Percentiles rank a stretch among this genome's conserved stretches.
These are phyloP conservation scores for Benincasa hispida DNA, from an alignment of 306 rosid genomes.

Conservation along the genomic window DNA sequence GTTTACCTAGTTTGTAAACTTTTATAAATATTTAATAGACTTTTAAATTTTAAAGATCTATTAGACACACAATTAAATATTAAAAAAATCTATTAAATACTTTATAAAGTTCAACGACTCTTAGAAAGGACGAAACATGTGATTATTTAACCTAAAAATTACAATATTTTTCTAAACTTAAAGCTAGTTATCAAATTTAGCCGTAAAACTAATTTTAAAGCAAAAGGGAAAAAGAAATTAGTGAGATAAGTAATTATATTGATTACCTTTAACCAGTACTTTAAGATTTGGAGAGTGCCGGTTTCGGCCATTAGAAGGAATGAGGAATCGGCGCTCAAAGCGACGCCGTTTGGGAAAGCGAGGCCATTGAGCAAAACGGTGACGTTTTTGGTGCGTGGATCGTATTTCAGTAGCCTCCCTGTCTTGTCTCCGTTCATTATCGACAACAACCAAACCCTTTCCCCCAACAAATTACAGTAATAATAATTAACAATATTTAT, in stretches of 20 bases:
- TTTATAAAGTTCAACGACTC: no score
- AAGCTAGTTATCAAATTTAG: no score
- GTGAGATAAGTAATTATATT: neutral
- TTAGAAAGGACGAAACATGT: no score
- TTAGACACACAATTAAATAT: no score
- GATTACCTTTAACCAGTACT: conserved; percentile 16
- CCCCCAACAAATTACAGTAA: neutral
- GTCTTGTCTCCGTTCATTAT: conserved; percentile 33
- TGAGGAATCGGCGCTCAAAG: conserved; percentile 36
- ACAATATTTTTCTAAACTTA: no score
- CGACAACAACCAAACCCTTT: conserved; percentile 24
- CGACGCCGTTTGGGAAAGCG: conserved; percentile 55
- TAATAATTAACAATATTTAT: neutral
- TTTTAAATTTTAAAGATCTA: no score
- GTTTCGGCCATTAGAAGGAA: conserved; percentile 36
- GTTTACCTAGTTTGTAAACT: no score
- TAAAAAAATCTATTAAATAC: no score
- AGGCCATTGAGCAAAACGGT: conserved; percentile 26
- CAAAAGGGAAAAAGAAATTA: no score
- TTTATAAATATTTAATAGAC: no score
- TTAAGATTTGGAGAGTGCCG: conserved; percentile 8
- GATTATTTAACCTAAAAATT: no score
- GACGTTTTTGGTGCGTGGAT: conserved; percentile 22
- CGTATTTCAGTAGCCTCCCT: conserved; percentile 41
- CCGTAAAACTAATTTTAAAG: no score